Conservation (phyloP, 345 rosid species). For the Excoecaria cochinchinensis region DNA sequence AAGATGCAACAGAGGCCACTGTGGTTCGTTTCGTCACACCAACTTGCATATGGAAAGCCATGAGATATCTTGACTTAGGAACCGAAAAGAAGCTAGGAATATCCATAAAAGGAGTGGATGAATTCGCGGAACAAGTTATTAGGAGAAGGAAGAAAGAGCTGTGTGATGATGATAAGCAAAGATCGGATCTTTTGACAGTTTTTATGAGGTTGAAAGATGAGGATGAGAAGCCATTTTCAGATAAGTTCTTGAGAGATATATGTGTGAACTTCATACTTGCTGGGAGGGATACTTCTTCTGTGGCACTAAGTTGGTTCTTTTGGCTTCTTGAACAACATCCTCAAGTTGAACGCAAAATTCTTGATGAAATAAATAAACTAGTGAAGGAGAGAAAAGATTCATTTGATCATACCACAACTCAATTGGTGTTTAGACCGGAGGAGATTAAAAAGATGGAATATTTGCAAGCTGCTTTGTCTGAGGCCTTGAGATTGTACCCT, state of each 20-base stretch:
- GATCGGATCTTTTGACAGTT: slow-evolving; percentile 72
- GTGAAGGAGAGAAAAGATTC: slow-evolving; percentile 42
- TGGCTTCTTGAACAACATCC: slow-evolving; percentile 79
- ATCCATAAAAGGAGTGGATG: slow-evolving; percentile 70
- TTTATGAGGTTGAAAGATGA: slow-evolving; percentile 64
- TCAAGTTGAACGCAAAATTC: slow-evolving; percentile 55
- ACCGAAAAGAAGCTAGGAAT: slow-evolving; percentile 66
- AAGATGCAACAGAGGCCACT: slow-evolving; percentile 84
- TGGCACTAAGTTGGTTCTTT: slow-evolving; percentile 90
- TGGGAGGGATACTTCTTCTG: slow-evolving; percentile 96
- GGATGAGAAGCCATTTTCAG: slow-evolving; percentile 54
- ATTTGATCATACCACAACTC: slow-evolving; percentile 10
- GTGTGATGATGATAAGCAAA: slow-evolving; percentile 33
- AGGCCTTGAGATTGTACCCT: slow-evolving; percentile 88
- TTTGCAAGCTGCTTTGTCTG: slow-evolving; percentile 89
- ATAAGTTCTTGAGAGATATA: slow-evolving; percentile 82
- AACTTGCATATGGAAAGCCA: slow-evolving; percentile 74
- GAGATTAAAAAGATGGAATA: slow-evolving; percentile 98
- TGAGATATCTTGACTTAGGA: slow-evolving; percentile 69
- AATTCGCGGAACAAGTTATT: slow-evolving; percentile 75
- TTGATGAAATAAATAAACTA: slow-evolving; percentile 55
- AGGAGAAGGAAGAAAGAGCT: slow-evolving; percentile 75
- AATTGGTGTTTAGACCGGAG: slow-evolving; percentile 59
- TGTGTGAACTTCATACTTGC: slow-evolving; percentile 95
- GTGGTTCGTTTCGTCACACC: slow-evolving; percentile 70